These are phyloP conservation scores for Rhizomucor pusillus DNA, from an alignment of 371 early-diverging fungal species.

Conservation along the genomic window DNA sequence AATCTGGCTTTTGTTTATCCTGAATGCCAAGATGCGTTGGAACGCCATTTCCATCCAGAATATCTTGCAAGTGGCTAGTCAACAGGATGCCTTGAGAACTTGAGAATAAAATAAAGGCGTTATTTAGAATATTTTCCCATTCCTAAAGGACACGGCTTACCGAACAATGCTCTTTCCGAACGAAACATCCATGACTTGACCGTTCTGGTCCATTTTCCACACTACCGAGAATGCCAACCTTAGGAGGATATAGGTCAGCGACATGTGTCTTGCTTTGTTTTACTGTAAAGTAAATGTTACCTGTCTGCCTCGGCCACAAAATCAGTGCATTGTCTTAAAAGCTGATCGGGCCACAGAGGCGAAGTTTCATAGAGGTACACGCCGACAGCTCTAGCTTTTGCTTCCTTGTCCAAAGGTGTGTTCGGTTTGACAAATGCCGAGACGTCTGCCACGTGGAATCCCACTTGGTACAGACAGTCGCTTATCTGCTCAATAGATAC, in stretches of 20 bases:
- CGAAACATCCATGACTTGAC: slow-evolving; percentile 56
- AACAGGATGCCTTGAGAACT: slow-evolving; percentile 63
- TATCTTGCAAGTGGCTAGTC: slow-evolving; percentile 81
- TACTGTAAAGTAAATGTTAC: slow-evolving; percentile 2
- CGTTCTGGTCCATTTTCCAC: slow-evolving; percentile 75
- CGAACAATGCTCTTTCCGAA: slow-evolving; percentile 82
- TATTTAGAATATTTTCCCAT: too few relatives aligned
- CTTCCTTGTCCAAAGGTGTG: slow-evolving; percentile 89
- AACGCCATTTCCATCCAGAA: slow-evolving; percentile 59
- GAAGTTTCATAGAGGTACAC: slow-evolving; percentile 89
- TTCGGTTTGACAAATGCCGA: slow-evolving; percentile 89
- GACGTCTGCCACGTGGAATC: slow-evolving; percentile 98
- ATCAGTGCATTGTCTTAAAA: slow-evolving; percentile 68
- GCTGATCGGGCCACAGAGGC: slow-evolving; percentile 92
- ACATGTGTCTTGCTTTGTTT: background rate
- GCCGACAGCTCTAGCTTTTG: slow-evolving; percentile 83
- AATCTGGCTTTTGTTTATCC: slow-evolving; percentile 60
- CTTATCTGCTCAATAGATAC: slow-evolving; percentile 62
- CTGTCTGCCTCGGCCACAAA: slow-evolving; percentile 24
- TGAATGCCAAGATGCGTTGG: slow-evolving; percentile 10
- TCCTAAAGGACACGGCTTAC: slow-evolving; percentile 17
- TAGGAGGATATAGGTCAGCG: background rate
- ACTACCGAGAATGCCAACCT: slow-evolving; percentile 85
- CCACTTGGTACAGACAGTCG: slow-evolving; percentile 75
- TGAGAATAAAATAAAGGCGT: background rate